Evolutionary conservation across 371 early-diverging fungal genomes (phyloP).

Genomic region (Mortierella sp.): DNA sequence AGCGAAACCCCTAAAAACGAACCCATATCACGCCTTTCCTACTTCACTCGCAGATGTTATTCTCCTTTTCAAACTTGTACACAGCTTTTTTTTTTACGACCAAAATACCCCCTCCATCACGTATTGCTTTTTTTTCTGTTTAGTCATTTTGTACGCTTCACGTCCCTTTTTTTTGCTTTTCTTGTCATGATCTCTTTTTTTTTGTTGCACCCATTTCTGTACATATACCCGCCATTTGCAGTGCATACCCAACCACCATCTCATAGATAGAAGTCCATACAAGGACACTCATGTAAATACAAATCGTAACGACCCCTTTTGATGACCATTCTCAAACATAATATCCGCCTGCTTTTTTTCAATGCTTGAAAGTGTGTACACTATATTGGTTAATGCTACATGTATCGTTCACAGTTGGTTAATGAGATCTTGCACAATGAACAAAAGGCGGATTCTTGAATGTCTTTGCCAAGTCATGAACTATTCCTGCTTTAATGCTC

Average conservation of each 20-base stretch:
- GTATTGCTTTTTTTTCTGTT: not conserved
- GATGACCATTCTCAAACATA: not conserved
- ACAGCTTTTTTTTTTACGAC: not conserved
- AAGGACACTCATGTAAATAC: slow-evolving; percentile 4
- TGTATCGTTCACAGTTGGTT: too few relatives aligned
- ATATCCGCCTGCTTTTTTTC: not conserved
- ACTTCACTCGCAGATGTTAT: not conserved
- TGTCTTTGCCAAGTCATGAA: too few relatives aligned
- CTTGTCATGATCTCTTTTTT: not conserved
- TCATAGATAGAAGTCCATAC: slow-evolving; percentile 5
- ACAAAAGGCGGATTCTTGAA: too few relatives aligned
- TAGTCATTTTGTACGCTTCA: not conserved
- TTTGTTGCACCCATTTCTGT: slow-evolving; percentile 9
- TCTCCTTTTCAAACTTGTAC: not conserved
- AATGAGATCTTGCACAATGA: too few relatives aligned
- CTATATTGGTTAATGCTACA: too few relatives aligned
- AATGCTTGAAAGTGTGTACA: too few relatives aligned
- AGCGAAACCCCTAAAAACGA: slow-evolving; percentile 44
- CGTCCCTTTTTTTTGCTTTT: not conserved
- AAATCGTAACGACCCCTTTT: slow-evolving; percentile 2
- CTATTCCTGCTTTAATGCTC: too few relatives aligned
- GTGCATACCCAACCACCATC: slow-evolving; percentile 3
- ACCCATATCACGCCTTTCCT: not conserved
- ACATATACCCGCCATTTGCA: slow-evolving; percentile 1
- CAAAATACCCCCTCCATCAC: not conserved